Conservation (phyloP, 177 flowering plant species). For the Vitis hybrid region DNA sequence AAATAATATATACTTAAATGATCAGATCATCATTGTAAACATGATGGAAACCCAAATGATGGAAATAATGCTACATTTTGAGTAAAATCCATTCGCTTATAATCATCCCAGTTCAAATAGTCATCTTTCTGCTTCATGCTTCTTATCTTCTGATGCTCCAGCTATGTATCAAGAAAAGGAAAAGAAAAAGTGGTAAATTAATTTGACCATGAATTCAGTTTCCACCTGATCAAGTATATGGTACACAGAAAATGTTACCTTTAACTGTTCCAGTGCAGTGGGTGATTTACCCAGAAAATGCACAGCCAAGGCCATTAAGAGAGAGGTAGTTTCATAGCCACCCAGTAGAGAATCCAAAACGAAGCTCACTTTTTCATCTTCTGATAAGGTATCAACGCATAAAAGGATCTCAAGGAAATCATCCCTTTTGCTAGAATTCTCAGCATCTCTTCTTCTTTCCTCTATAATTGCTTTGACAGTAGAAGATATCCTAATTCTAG, state of each 20-base stretch:
- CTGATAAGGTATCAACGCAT: conserved; percentile 44
- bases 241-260: conserved; percentile 25
- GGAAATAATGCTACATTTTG: conserved; percentile 38
- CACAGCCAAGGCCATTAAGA: conserved; percentile 55
- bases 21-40: conserved; percentile 16
- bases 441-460: conserved; percentile 41
- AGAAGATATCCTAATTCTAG: conserved; percentile 60
- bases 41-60: conserved; percentile 1
- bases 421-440: conserved; percentile 14
- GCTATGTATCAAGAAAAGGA: conserved; percentile 21
- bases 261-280: conserved; percentile 43
- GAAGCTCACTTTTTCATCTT: conserved; percentile 69
- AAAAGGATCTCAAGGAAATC: conserved; percentile 60
- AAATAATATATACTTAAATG: conserved; percentile 4
- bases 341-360: conserved; percentile 63
- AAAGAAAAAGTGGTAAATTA: not conserved
- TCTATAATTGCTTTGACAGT: conserved; percentile 57
- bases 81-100: conserved; percentile 65
- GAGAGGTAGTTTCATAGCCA: conserved; percentile 76
- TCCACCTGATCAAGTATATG: too few relatives aligned
- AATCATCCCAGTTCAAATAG: conserved; percentile 63
- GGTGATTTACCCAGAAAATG: conserved; percentile 54
- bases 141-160: conserved; percentile 54
- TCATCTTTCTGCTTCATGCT: conserved; percentile 43
- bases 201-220: too few relatives aligned